Evolutionary conservation across 345 rosid species (phyloP), one percentile per base, ranked within the genome.

Genomic region (Lenwebbia sp.): DNA sequence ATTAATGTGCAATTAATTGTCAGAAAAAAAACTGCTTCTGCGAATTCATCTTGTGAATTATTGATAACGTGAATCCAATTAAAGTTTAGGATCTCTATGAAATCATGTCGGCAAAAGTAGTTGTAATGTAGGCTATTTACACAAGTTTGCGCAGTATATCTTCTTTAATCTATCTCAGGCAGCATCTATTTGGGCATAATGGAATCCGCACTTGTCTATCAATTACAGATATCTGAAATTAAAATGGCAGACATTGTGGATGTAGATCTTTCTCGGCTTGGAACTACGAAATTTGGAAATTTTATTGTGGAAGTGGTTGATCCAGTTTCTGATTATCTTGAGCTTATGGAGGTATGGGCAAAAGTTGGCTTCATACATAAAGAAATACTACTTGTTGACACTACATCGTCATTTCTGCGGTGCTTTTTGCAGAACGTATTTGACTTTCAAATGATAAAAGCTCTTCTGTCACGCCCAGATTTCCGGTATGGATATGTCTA

Each of bases 271-370:
- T 94, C 98, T 90, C 85, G 70, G 84, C 90, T 93, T 84, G 95
- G 98, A 87, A 91, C 92, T 50, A 90, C 95, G 41, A 94, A 94
- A 86, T 92, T 89, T 84, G 98, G 95, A 75, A 92, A 87, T 89
- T 96, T 96, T 89, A 88, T 85, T 82, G 95, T 96, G 60, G 98
- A 97, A 93, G 98, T 97, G 83, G 89, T 97, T 85, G 96, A 95
- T 89, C 95, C 99, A 7, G 96, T 97, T 89, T 93, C 96, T 13
- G 99, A 95, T 88, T 96, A 95, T 87, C 90, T 95, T 93, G 98
- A 95, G 90, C 90, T 97, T 86, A 92, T 97, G 99, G 96, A 96
- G 96, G 98, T 95, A 83, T 85, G 93, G 89, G 81, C 76, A 85
- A 83, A 57, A 58, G 37, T 62, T 82, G 28, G 33, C 56, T 49